Evolutionary conservation across 768 basidiomycete species (phyloP).

Genomic region (Pluteus cervinus): DNA sequence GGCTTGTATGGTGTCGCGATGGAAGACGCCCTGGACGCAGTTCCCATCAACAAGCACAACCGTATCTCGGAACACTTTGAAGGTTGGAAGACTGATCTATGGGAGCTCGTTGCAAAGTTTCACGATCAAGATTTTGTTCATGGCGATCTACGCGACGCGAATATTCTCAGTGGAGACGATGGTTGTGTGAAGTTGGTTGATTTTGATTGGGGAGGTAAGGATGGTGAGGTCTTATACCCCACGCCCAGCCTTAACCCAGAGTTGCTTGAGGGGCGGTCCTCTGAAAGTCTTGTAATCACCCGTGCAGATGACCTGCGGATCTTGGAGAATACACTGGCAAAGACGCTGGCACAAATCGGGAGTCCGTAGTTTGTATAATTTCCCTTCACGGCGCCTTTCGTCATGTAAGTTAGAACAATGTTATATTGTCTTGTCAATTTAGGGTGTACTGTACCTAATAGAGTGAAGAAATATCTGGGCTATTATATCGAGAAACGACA

Average conservation of each 20-base stretch:
- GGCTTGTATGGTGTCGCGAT: slow-evolving; percentile 18
- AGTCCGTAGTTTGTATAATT: too few relatives aligned
- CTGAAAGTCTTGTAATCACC: slow-evolving; percentile 6
- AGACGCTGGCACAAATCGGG: too few relatives aligned
- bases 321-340: slow-evolving; percentile 2
- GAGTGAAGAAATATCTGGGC: too few relatives aligned
- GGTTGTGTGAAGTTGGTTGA: slow-evolving; percentile 11
- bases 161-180: slow-evolving; percentile 12
- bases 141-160: slow-evolving; percentile 16
- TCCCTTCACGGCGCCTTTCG: too few relatives aligned
- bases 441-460: too few relatives aligned
- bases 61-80: slow-evolving; percentile 15
- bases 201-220: slow-evolving; percentile 20
- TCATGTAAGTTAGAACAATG: too few relatives aligned
- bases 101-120: slow-evolving; percentile 6
- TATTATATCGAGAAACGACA: too few relatives aligned
- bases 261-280: slow-evolving; percentile 7
- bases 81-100: slow-evolving; percentile 7
- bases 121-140: slow-evolving; percentile 15
- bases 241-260: slow-evolving; percentile 6
- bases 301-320: slow-evolving; percentile 7
- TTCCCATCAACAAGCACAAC: slow-evolving; percentile 1
- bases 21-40: slow-evolving; percentile 10
- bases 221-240: slow-evolving; percentile 13
- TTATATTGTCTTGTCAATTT: too few relatives aligned